A percentile compares a stretch with the other conserved stretches of the same genome.
phyloP scores from a whole-genome alignment of 2,329 filamentous ascomycete genomes.

The Capronia americana region DNA sequence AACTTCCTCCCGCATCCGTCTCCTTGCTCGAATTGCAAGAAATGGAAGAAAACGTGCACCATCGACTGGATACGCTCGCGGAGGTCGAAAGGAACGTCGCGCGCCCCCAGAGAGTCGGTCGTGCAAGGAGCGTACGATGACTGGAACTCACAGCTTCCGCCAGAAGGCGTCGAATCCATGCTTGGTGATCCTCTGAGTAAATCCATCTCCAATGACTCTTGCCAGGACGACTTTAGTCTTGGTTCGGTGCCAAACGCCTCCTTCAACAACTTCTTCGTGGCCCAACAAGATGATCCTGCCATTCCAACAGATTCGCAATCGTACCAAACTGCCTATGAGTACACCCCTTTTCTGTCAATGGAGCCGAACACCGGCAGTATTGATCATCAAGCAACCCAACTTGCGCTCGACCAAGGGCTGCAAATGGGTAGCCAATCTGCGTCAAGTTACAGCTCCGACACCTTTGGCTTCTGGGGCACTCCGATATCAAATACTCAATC shows the following conservation, averaged over 20 bases:
- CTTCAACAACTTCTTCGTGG: constrained; percentile 4
- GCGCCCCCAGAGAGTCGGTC: not conserved
- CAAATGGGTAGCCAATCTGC: constrained; percentile 4
- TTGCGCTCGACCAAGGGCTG: constrained; percentile 8
- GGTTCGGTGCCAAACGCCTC: not conserved
- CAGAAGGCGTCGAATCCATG: constrained; percentile 2
- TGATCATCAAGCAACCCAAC: not conserved
- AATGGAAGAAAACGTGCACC: constrained; percentile 40
- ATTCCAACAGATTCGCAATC: constrained; percentile 6
- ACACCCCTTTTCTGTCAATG: not conserved
- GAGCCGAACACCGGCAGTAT: constrained; percentile 1
- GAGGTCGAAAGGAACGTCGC: constrained; percentile 3
- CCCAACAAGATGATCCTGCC: not conserved
- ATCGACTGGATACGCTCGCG: constrained; percentile 29
- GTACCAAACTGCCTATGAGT: constrained; percentile 4
- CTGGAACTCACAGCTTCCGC: constrained; percentile 3
- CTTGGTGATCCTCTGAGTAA: constrained; percentile 17
- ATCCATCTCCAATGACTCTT: constrained; percentile 9
- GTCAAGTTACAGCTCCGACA: constrained; percentile 7
- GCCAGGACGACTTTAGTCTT: not conserved
- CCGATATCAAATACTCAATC: constrained; percentile 15
- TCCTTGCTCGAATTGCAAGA: constrained; percentile 52
- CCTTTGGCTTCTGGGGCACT: constrained; percentile 5
- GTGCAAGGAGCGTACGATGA: not conserved
- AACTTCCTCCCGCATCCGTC: constrained; percentile 17